These are phyloP conservation scores for Alnus rubra DNA, from an alignment of 306 rosid genomes.

Conservation along the genomic window DNA sequence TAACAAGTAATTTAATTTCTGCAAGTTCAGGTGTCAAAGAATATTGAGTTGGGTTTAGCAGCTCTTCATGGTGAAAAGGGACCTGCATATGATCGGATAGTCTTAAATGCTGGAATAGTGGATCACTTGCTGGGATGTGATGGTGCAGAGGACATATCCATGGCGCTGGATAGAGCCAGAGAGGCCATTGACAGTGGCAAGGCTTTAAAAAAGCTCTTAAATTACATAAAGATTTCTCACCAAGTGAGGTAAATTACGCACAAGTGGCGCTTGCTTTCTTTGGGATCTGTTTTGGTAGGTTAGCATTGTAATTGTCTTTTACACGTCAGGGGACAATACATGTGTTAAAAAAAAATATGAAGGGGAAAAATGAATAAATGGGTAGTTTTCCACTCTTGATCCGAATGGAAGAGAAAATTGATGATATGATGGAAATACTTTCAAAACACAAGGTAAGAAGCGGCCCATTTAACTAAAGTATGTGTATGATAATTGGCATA, in stretches of 20 bases:
- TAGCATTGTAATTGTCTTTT: slow-evolving; percentile 10
- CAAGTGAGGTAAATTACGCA: slow-evolving; percentile 40
- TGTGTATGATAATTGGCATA: too few relatives aligned
- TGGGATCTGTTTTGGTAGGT: background rate
- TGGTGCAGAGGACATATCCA: slow-evolving; percentile 78
- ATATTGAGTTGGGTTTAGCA: slow-evolving; percentile 82
- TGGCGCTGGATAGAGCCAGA: slow-evolving; percentile 82
- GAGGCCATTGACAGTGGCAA: slow-evolving; percentile 93
- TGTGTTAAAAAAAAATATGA: slow-evolving; percentile 18
- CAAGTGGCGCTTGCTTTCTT: background rate
- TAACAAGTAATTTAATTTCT: slow-evolving; percentile 19
- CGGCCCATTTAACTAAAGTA: too few relatives aligned
- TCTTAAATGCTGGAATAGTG: slow-evolving; percentile 87
- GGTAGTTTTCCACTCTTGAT: too few relatives aligned
- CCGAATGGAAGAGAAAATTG: too few relatives aligned
- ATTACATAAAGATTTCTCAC: slow-evolving; percentile 75
- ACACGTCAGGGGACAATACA: background rate
- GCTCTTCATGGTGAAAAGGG: slow-evolving; percentile 88
- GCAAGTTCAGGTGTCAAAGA: slow-evolving; percentile 66
- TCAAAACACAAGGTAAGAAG: too few relatives aligned
- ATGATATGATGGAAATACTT: too few relatives aligned
- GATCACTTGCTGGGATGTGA: slow-evolving; percentile 93
- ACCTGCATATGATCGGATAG: slow-evolving; percentile 88
- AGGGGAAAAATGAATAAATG: background rate
- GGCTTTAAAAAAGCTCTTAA: slow-evolving; percentile 75